Conservation (phyloP, 805 yeast species). For the Saccharomycopsis sp. region DNA sequence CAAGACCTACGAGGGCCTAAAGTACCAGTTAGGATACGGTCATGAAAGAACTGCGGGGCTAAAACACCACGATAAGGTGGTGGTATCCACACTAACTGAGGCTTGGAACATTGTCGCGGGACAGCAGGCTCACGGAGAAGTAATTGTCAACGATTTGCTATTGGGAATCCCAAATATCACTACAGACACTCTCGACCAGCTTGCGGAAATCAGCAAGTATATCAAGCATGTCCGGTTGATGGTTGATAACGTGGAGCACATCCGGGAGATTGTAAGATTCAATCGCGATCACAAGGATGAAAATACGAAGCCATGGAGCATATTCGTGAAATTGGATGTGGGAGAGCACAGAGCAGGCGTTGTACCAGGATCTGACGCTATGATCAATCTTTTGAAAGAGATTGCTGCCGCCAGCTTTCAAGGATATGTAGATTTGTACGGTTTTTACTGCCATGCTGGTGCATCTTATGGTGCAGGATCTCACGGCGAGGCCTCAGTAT, state of each 20-base stretch:
- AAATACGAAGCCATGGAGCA: constrained; percentile 43
- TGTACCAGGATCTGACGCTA: constrained; percentile 28
- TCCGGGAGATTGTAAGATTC: constrained; percentile 40
- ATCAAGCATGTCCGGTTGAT: constrained; percentile 46
- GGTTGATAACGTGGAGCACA: constrained; percentile 55
- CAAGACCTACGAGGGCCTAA: constrained; percentile 55
- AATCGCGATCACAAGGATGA: constrained; percentile 23
- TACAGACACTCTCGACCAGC: constrained; percentile 41
- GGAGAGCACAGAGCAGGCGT: constrained; percentile 71
- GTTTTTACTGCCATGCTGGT: constrained; percentile 78
- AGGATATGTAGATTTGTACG: constrained; percentile 42
- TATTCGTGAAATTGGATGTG: constrained; percentile 62
- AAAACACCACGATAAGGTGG: constrained; percentile 39
- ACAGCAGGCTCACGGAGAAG: constrained; percentile 26
- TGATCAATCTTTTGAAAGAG: constrained; percentile 33
- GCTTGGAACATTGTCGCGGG: constrained; percentile 41
- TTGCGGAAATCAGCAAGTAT: constrained; percentile 36
- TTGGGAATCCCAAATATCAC: constrained; percentile 55
- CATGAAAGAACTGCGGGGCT: constrained; percentile 25
- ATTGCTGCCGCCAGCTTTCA: constrained; percentile 26
- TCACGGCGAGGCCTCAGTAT: constrained; percentile 39
- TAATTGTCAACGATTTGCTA: constrained; percentile 39
- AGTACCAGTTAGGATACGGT: constrained; percentile 45
- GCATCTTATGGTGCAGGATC: constrained; percentile 53
- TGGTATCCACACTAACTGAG: constrained; percentile 65